Base-by-base conservation (phyloP, 306 rosid genomes). In the Aeschynomene evenia region DNA sequence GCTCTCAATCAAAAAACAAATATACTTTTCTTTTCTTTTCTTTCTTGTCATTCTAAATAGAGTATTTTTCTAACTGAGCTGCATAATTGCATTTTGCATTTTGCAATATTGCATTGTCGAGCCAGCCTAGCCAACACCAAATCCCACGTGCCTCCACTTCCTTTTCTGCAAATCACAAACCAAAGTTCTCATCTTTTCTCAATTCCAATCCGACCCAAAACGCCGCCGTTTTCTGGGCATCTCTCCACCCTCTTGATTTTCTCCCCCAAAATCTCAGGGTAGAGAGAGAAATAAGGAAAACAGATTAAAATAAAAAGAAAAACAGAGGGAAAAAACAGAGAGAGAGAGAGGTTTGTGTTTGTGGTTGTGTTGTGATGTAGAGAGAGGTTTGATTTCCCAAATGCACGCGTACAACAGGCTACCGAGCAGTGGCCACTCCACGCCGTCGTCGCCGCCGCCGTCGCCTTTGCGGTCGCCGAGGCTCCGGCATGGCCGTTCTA, bases 381-480 rank as follows among this genome's bases (percentile, higher is more conserved):
- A 61, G 79, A 62, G 73, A 71, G 51, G 33, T 75, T 75, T 76
- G 81, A 82, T 75, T 56, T 68, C 80, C 74, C 78, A 75, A 77
- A 94, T 94, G 98, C 95, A 88, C 84, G 77, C 96, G 22, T 86
- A 84, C 80, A 88, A 86, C 66, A 87, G 98, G 88, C 86, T 94
- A 71, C 98, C 98, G 55, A 85, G 83, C 71, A 88, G 98, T 70
- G 98, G 98, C 62, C 98, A 90, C 79, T 78, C 84, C 55, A 84
- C 96, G 57, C 98, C 98, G 31, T 90, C 98, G 31, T 90, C 98
- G 10, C 90, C 98, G 36, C 98, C 98, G 28, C 78, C 60, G 50
- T 94, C 98, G 5, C 97, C 98, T 14, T 84, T 82, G 19, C 88
- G 97, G 31, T 94, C 98, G 0, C 98, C 98, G 18, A 81, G 98